phyloP scores from a whole-genome alignment of 176 grass and related monocot genomes.

The Oropetium thomaeum region DNA sequence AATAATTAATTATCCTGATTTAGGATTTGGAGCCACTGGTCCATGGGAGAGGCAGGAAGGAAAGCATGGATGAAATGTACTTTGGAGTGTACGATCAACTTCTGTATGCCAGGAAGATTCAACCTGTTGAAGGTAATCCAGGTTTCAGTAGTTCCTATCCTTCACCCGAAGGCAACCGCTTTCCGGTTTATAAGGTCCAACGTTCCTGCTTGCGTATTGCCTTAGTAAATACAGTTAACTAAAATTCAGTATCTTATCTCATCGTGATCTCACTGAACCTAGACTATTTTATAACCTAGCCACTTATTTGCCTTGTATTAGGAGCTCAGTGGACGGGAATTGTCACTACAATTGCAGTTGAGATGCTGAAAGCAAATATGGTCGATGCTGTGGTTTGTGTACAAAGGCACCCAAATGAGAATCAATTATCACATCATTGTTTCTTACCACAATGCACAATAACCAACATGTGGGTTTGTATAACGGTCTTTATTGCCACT shows the following conservation, averaged over 20 bases:
- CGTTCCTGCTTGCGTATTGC: not conserved
- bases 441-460: constrained; percentile 17
- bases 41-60: constrained; percentile 75
- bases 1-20: not conserved
- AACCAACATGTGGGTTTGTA: constrained; percentile 3
- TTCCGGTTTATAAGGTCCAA: not conserved
- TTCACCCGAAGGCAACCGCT: not conserved
- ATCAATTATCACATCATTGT: constrained; percentile 23
- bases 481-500: constrained; percentile 32
- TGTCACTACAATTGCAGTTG: constrained; percentile 87
- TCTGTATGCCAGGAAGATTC: constrained; percentile 81
- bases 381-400: constrained; percentile 96
- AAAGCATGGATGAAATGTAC: constrained; percentile 66
- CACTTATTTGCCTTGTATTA: constrained; percentile 16
- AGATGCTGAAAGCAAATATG: constrained; percentile 91
- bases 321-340: constrained; percentile 94
- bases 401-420: constrained; percentile 70
- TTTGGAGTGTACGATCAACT: constrained; percentile 82
- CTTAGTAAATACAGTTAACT: not conserved
- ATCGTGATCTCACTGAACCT: not conserved
- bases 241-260: not conserved
- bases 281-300: not conserved
- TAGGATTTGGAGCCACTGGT: constrained; percentile 75
- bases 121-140: constrained; percentile 67
- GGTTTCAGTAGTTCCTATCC: not conserved